Conservation (phyloP, 495 filamentous ascomycete species). For the Hypomontagnella submonticulosa region DNA sequence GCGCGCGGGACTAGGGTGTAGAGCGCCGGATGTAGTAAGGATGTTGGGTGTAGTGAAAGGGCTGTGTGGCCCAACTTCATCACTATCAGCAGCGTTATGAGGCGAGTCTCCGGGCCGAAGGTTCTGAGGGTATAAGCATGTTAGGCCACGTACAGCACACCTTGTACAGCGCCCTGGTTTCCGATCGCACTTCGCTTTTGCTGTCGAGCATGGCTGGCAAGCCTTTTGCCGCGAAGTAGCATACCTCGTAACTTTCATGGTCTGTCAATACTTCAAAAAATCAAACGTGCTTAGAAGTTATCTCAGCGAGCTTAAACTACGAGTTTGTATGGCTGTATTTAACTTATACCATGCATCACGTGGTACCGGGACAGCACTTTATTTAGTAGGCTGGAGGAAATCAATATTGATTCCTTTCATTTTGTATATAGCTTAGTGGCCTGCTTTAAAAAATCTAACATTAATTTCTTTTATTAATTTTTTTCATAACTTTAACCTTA, state of each 20-base stretch:
- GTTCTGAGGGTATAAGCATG: slow-evolving; percentile 34
- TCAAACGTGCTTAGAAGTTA: no score
- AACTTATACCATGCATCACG: no score
- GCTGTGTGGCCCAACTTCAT: not conserved
- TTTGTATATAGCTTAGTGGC: no score
- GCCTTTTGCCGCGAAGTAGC: slow-evolving; percentile 57
- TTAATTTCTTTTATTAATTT: no score
- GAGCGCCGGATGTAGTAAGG: slow-evolving; percentile 4
- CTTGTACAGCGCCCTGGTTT: slow-evolving; percentile 47
- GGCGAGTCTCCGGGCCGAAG: not conserved
- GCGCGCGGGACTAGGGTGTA: slow-evolving; percentile 14
- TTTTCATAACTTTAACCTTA: no score
- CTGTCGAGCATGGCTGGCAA: slow-evolving; percentile 54
- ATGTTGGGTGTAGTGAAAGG: slow-evolving; percentile 10
- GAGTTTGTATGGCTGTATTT: no score
- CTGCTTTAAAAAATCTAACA: no score
- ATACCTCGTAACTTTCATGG: slow-evolving; percentile 53
- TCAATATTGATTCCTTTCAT: no score
- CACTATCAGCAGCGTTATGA: not conserved
- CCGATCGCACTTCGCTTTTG: slow-evolving; percentile 59
- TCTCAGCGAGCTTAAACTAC: no score
- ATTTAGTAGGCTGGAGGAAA: no score
- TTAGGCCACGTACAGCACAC: slow-evolving; percentile 40
- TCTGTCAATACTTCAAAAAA: no score
- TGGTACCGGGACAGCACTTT: no score